Conservation (phyloP, 2,329 filamentous ascomycete genomes). For the Microascus cirrosus region DNA sequence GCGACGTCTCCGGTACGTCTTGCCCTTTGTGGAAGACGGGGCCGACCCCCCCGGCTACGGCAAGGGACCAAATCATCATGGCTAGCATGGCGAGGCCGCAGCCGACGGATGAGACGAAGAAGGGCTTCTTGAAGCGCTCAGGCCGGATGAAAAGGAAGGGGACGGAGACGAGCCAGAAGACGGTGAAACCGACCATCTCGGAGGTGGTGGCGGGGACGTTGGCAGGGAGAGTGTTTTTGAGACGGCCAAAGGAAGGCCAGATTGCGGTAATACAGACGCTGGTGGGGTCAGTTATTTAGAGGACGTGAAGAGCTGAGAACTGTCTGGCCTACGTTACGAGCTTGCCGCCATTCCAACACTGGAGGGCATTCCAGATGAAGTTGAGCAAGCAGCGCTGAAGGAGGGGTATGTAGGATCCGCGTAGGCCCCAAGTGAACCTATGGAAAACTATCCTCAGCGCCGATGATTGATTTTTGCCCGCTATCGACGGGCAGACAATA, state of each 20-base stretch:
- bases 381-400: slow-evolving; percentile 34
- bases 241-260: slow-evolving; percentile 19
- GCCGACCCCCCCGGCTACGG: slow-evolving; percentile 29
- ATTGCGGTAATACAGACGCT: slow-evolving; percentile 1
- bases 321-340: slow-evolving; percentile 10
- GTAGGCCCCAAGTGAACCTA: slow-evolving; percentile 35
- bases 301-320: neutral
- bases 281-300: neutral
- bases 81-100: slow-evolving; percentile 32
- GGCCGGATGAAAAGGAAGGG: slow-evolving; percentile 37
- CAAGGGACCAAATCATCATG: slow-evolving; percentile 36
- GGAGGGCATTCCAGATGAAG: slow-evolving; percentile 37
- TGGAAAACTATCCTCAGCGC: too few relatives aligned
- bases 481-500: too few relatives aligned
- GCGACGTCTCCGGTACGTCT: slow-evolving; percentile 7
- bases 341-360: slow-evolving; percentile 25
- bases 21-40: slow-evolving; percentile 22
- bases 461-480: too few relatives aligned
- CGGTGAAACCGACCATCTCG: slow-evolving; percentile 35
- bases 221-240: slow-evolving; percentile 31
- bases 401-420: slow-evolving; percentile 34
- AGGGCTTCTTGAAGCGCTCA: slow-evolving; percentile 35
- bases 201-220: slow-evolving; percentile 24
- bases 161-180: slow-evolving; percentile 37
- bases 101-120: slow-evolving; percentile 28